Conservation (phyloP, 108 stramenopile species). For the Skeletonema marinoi region DNA sequence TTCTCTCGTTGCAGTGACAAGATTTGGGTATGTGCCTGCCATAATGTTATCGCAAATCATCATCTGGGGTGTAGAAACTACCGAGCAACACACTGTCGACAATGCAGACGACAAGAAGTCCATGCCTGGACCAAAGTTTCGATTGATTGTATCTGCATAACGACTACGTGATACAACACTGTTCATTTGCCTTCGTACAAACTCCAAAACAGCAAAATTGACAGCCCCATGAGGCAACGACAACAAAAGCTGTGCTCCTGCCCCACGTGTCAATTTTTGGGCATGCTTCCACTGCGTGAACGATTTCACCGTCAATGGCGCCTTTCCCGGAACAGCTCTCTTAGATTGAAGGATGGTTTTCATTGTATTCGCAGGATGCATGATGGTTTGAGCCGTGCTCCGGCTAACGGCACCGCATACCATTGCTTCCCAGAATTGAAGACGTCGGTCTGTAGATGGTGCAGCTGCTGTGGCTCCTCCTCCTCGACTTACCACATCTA, state of each 20-base stretch:
- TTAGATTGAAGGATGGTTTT: conserved; percentile 94
- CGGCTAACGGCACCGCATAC: conserved; percentile 87
- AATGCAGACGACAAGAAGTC: conserved; percentile 93
- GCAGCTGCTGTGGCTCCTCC: conserved; percentile 26
- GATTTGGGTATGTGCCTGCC: conserved; percentile 93
- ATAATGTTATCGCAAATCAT: conserved; percentile 96
- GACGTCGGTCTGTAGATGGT: conserved; percentile 34
- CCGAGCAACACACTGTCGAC: conserved; percentile 90
- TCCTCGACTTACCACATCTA: conserved; percentile 16
- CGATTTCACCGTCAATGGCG: conserved; percentile 46
- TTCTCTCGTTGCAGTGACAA: conserved; percentile 61
- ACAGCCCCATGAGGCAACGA: conserved; percentile 95
- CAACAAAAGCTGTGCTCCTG: conserved; percentile 94
- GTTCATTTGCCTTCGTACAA: conserved; percentile 70
- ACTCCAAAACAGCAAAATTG: conserved; percentile 95
- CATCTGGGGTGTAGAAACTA: conserved; percentile 95
- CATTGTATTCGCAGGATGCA: conserved; percentile 91
- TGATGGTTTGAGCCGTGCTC: conserved; percentile 85
- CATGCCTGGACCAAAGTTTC: conserved; percentile 77
- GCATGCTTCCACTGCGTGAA: conserved; percentile 63
- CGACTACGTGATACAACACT: conserved; percentile 47
- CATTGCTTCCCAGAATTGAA: conserved; percentile 88
- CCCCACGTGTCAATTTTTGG: conserved; percentile 80
- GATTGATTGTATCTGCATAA: conserved; percentile 41
- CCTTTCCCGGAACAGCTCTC: conserved; percentile 38